Evolutionary conservation across 1,284 basidiomycete genomes (phyloP), one percentile per base, ranked within the genome.

Genomic region (Ustilago trichophora): DNA sequence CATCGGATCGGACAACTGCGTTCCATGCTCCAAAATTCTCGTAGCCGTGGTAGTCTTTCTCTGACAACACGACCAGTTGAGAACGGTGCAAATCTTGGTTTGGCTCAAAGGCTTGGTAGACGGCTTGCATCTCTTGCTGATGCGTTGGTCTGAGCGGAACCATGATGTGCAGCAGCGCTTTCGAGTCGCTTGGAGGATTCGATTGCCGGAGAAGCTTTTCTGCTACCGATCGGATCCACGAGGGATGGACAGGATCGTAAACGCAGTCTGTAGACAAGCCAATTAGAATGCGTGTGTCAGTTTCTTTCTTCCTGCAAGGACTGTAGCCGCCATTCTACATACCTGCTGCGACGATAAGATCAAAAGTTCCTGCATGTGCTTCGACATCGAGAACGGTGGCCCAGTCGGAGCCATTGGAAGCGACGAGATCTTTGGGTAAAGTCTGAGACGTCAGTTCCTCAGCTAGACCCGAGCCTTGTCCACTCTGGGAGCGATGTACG

Each of bases 161-260:
- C 58, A 77, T 70, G 22, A 79, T 18, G 34, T 77, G 75, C 24
- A 79, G 52, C 31, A 67, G 18, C 8, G 71, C 48, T 25, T 21
- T 9, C 0, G 16, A 10, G n/a, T 9, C 6, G 15, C 19, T 37
- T 27, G n/a, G 35, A 45, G 19, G 24, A 55, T 35, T 53, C n/a
- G n/a, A n/a, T n/a, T n/a, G n/a, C n/a, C n/a, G n/a, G n/a, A n/a
- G n/a, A n/a, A 62, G 51, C 63, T 55, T 45, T 46, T 58, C 52
- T 7, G 72, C 75, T 1, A 79, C 77, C 4, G 77, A 65, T 3
- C 63, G 56, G 25, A 79, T 75, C 77, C 77, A 79, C 16, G 36
- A 15, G 0, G 77, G 72, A 46, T 79, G 77, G 3, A 62, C 38
- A 7, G 70, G 60, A 42, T 79, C 75, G 48, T 79, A 79, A 19